Base-by-base conservation (phyloP, 768 basidiomycete genomes). In the Boletus tomentosulus region DNA sequence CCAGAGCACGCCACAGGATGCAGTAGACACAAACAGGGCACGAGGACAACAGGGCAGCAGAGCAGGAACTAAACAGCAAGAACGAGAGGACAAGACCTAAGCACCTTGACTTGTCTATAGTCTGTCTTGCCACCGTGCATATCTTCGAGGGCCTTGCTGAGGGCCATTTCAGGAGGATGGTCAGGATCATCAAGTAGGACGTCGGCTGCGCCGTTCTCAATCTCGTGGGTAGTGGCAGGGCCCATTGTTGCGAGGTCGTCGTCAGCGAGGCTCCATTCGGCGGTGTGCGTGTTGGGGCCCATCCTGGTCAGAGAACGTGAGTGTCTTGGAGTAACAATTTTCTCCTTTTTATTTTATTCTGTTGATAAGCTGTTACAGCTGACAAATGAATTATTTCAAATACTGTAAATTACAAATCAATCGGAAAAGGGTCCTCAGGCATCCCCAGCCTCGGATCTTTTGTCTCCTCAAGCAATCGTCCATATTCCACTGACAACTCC, bases 71-170 rank as follows among this genome's bases (percentile, higher is more conserved):
- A 55, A 55, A 64, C 25, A 62, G 56, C 58, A 71, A 63, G 62
- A 66, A 68, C 56, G 51, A 74, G 67, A 67, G 64, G 71, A 79
- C 74, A 73, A 78, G 78, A 85, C 79, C 81, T 86, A 89, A 87
- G 87, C 87, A 89, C 87, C 87, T 89, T 89, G 79, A 83, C 77
- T 76, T 85, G 85, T 79, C 86, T 88, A 66, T 73, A 65, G 54
- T 81, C 80, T 62, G 73, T 69, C 66, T 76, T 63, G 56, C 74
- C 16, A 46, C 16, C 33, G 22, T 35, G 46, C 5, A 34, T 66
- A 63, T 78, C 81, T 66, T 83, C 81, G 63, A 43, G 52, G 15
- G 50, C 19, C 58, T 58, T 66, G 51, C 54, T 38, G 8, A 30
- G 11, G 24, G 45, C 24, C 41, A 65, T 54, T 35, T 70, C 65